Conservation (phyloP, 345 rosid genomes). For the Capsella bursapastoris region DNA sequence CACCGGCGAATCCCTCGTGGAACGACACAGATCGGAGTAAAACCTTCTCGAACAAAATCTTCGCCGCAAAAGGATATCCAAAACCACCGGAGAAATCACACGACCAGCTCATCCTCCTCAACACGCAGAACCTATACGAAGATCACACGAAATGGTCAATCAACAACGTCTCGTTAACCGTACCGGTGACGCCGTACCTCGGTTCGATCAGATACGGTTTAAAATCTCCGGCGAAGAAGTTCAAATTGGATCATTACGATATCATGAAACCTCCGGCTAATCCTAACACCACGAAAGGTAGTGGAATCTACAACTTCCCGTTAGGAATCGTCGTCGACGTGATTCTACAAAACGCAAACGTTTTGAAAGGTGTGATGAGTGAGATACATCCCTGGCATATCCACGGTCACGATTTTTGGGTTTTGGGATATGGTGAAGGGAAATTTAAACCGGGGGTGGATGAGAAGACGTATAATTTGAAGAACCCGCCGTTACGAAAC, state of each 20-base stretch:
- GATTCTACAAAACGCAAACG: constrained; percentile 75
- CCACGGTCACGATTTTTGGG: constrained; percentile 91
- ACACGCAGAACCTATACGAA: constrained; percentile 62
- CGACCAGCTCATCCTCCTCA: constrained; percentile 61
- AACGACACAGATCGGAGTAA: constrained; percentile 59
- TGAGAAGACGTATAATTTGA: constrained; percentile 54
- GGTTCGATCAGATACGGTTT: constrained; percentile 62
- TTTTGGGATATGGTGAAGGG: constrained; percentile 81
- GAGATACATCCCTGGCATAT: constrained; percentile 90
- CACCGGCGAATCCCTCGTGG: constrained; percentile 69
- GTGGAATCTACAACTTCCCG: constrained; percentile 53
- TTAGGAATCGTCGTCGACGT: constrained; percentile 63
- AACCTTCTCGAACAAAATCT: constrained; percentile 48
- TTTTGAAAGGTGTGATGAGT: constrained; percentile 41
- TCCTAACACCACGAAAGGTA: constrained; percentile 54
- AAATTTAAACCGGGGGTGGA: constrained; percentile 44
- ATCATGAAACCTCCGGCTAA: constrained; percentile 55
- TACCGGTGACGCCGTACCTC: constrained; percentile 73
- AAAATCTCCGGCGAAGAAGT: constrained; percentile 50
- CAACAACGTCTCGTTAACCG: constrained; percentile 65
- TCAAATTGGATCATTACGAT: constrained; percentile 39
- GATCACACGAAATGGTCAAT: constrained; percentile 65
- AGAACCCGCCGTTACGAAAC: constrained; percentile 70
- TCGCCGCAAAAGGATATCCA: constrained; percentile 49
- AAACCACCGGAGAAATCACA: constrained; percentile 48